Conservation (phyloP, 139 green algal genomes). For the Micractinium sp. region DNA sequence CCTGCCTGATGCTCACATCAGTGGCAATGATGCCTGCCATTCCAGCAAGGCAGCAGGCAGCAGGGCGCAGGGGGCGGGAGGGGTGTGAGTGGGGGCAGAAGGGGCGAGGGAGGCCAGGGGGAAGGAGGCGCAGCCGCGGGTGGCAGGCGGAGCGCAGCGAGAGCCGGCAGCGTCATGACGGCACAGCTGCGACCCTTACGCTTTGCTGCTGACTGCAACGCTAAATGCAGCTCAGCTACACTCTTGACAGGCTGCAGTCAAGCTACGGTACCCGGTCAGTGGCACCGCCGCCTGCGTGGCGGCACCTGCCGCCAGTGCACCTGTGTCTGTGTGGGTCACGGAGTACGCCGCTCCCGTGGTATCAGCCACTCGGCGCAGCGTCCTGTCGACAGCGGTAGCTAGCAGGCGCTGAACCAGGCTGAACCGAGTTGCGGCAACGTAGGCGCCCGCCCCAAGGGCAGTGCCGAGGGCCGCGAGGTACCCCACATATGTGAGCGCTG, state of each 20-base stretch:
- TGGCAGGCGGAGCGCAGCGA: not conserved
- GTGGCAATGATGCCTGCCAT: conserved; percentile 41
- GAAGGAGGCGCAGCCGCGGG: not conserved
- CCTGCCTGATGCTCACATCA: not conserved
- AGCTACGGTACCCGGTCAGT: not conserved
- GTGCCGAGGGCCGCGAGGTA: not conserved
- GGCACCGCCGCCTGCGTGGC: not conserved
- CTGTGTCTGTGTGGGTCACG: conserved; percentile 44
- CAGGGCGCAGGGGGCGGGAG: not conserved
- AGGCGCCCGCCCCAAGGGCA: conserved; percentile 9
- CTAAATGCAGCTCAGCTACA: not conserved
- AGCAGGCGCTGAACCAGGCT: conserved; percentile 47
- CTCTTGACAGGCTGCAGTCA: not conserved
- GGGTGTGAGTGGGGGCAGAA: not conserved
- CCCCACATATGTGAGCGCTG: conserved; percentile 1
- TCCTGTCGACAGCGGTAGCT: conserved; percentile 4
- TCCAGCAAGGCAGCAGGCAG: not conserved
- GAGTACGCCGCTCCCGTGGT: conserved; percentile 10
- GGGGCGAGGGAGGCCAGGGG: not conserved
- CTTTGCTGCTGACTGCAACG: not conserved
- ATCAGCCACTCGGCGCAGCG: conserved; percentile 8
- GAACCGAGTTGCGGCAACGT: conserved; percentile 31
- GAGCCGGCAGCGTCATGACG: too few relatives aligned
- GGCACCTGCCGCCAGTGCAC: not conserved
- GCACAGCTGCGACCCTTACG: not conserved